Conservation (phyloP, 257 asterid species). For the Solanum medicagineum region DNA sequence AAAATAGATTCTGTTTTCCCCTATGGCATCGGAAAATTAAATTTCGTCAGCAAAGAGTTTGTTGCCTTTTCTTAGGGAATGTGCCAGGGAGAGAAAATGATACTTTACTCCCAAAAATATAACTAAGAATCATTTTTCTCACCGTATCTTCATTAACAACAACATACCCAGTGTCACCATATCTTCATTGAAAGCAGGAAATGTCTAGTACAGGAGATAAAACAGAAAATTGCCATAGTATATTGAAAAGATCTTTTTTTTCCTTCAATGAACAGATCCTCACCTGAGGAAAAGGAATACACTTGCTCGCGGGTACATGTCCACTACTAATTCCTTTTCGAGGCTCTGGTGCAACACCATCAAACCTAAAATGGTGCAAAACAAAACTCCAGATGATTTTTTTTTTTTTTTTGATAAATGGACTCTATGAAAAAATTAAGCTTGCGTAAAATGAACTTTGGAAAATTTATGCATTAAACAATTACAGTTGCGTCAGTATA, state of each 20-base stretch:
- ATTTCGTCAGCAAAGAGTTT: too few species aligned
- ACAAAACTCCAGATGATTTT: neutral
- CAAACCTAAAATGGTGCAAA: constrained; percentile 39
- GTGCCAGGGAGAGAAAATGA: too few species aligned
- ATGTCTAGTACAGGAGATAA: neutral
- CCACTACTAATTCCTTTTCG: constrained; percentile 90
- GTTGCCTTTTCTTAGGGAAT: too few species aligned
- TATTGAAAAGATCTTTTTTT: neutral
- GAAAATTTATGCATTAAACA: neutral
- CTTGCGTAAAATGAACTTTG: neutral
- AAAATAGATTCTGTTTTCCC: too few species aligned
- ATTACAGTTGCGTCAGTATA: neutral
- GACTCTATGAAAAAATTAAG: neutral
- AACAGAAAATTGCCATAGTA: neutral
- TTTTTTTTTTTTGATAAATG: neutral
- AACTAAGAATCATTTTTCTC: too few species aligned
- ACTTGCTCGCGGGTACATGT: constrained; percentile 85
- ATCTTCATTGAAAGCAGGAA: neutral
- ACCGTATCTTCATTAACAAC: too few species aligned
- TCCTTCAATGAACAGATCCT: neutral
- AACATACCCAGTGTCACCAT: neutral
- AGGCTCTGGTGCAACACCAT: constrained; percentile 96
- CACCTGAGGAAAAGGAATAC: constrained; percentile 91
- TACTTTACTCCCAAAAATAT: too few species aligned
- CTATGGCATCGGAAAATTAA: too few species aligned